Evolutionary conservation across 1,139 yeast species (phyloP), one percentile per base, ranked within the genome.

Genomic region (Debaryomycetaceae sp.): DNA sequence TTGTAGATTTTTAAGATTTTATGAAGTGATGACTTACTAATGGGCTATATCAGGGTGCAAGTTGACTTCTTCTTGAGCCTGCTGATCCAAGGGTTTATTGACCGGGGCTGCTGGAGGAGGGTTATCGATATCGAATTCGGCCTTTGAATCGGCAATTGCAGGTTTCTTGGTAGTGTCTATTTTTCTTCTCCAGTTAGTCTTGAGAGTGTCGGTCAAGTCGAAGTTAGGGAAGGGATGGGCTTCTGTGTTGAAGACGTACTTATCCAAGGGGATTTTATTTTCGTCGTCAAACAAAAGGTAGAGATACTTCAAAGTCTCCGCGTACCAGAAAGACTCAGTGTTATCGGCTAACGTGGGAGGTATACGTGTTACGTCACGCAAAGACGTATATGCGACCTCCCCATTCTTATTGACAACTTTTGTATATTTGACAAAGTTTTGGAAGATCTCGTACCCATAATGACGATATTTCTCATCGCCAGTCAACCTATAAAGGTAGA

Each of bases 311-410:
- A 91, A 76, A 1, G 98, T 91, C 63, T 91, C 97, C 0, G 97
- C 91, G 47, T 88, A 72, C 98, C 98, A 91, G 72, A 89, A 89
- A 13, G 95, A 84, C 64, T 91, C 97, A 78, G 88, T 80, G 59
- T 88, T 88, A 65, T 91, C 96, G 44, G 78, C 68, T 52, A 61
- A 65, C 33, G 60, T 64, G 1, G 81, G 69, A 7, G 87, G 82
- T 13, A 80, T 74, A 1, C 81, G 72, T 2, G 80, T 76, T 41
- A 89, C 95, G 59, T 87, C 87, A 43, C 76, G 71, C 51, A 91
- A 65, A 5, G 87, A 79, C 1, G 89, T 75, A 63, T 82, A 90
- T 4, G 90, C 76, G 5, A 69, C 65, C 45, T 69, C 77, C 6
- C 87, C 86, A 29, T 76, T 78, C 4, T 65, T 63, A 38, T 74